Conservation (phyloP, 1,284 basidiomycete genomes). For the Fomitopsis pinicola region DNA sequence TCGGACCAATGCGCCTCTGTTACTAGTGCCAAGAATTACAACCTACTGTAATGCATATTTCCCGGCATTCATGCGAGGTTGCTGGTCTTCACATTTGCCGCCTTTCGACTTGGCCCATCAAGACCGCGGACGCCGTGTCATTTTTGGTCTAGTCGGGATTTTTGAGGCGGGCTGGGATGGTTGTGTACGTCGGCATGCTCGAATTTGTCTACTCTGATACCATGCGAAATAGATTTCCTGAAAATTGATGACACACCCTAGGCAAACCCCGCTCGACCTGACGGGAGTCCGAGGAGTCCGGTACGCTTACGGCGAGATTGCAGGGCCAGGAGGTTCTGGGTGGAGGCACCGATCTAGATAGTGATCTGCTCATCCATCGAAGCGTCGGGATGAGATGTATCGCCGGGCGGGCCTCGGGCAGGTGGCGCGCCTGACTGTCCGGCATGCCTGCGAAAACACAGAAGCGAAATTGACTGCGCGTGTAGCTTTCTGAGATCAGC, state of each 20-base stretch:
- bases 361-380: conserved; percentile 1
- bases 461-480: background rate
- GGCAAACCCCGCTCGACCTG: background rate
- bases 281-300: background rate
- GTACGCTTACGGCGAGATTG: background rate
- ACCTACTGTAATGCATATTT: too few species aligned
- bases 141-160: background rate
- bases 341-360: background rate
- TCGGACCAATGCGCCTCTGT: too few species aligned
- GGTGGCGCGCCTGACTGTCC: background rate
- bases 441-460: background rate
- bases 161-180: background rate
- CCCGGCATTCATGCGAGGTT: background rate
- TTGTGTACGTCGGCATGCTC: background rate
- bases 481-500: background rate
- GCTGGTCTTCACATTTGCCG: background rate
- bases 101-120: background rate
- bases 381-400: background rate
- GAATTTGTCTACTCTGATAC: background rate
- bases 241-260: background rate
- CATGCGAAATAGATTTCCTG: background rate
- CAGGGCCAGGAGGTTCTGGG: background rate
- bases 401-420: background rate
- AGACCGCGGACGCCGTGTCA: background rate
- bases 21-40: too few species aligned